Conservation (phyloP, 164 flowering plant species). For the Nelumbo lutea region DNA sequence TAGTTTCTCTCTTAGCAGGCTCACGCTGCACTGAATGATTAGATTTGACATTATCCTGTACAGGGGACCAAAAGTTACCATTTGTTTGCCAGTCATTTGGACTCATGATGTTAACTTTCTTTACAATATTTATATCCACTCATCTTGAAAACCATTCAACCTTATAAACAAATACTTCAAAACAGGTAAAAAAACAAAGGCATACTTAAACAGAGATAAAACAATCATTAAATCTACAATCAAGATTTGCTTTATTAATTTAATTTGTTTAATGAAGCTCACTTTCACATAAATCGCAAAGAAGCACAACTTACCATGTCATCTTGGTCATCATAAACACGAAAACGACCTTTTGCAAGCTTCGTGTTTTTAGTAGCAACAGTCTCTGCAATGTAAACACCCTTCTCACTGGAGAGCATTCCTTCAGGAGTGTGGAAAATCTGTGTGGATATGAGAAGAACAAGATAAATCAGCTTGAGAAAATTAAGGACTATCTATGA, state of each 20-base stretch:
- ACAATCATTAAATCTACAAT: neutral
- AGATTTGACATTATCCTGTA: constrained; percentile 50
- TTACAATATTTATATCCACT: no score
- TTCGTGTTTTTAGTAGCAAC: constrained; percentile 51
- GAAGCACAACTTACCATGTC: constrained; percentile 27
- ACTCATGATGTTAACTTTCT: no score
- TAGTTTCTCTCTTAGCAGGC: constrained; percentile 36
- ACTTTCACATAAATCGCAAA: no score
- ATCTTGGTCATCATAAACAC: constrained; percentile 49
- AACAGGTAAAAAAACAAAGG: neutral
- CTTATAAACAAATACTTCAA: neutral
- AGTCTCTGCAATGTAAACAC: constrained; percentile 90
- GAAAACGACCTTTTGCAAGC: constrained; percentile 73
- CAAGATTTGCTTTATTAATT: no score
- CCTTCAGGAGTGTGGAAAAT: constrained; percentile 93
- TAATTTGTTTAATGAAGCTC: no score
- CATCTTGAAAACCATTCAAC: neutral
- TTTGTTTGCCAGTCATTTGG: no score
- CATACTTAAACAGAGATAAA: neutral
- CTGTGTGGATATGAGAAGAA: constrained; percentile 25
- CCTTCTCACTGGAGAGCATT: constrained; percentile 85
- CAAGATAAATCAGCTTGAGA: neutral
- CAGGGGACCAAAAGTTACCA: constrained; percentile 7
- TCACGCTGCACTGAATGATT: constrained; percentile 54
- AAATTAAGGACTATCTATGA: neutral